Evolutionary conservation across 257 asterid species (phyloP), one percentile per base, ranked within the genome.

Genomic region (Solanum arcanum): DNA sequence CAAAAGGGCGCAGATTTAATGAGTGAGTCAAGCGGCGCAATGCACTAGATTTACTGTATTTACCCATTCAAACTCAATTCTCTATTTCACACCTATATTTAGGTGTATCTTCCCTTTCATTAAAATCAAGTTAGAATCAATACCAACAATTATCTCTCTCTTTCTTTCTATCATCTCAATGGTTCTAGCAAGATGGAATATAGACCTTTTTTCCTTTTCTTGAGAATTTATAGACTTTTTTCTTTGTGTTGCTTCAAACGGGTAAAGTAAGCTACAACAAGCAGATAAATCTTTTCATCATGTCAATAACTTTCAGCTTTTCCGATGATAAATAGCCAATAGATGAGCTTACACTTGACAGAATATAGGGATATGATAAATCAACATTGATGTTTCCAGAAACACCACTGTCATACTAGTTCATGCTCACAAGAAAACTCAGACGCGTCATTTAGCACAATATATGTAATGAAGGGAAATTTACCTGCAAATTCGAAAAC

Each of bases 401-500:
- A 70, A 75, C 33, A 72, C 39, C 47, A 69, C 14, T 85, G 15
- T 70, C 83, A 69, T 52, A 64, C 83, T 47, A 37, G 7, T 27
- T 46, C 66, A 70, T 70, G 84, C 66, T 73, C 66, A 86, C 35
- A 6, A 49, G 88, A 85, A 46, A 66, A 83, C 59, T 69, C 42
- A 68, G 56, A n/a, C 13, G 12, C 31, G 5, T 25, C 82, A 85
- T 85, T 41, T 87, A 12, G 87, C 25, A 83, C 60, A 20, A 49
- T 49, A 83, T 49, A 68, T 52, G 68, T 69, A 25, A 33, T 12
- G 82, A 59, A 75, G 83, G 59, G 42, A 42, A 35, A 85, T 56
- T 83, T 88, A 97, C 99, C 99, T 97, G 99, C 89, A 95, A 91
- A 92, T 93, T 88, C 62, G 88, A 94, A 89, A 93, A 94, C 84